Evolutionary conservation across 352 stramenopile genomes (phyloP).

Genomic region (Thalassiosira mediterranea): DNA sequence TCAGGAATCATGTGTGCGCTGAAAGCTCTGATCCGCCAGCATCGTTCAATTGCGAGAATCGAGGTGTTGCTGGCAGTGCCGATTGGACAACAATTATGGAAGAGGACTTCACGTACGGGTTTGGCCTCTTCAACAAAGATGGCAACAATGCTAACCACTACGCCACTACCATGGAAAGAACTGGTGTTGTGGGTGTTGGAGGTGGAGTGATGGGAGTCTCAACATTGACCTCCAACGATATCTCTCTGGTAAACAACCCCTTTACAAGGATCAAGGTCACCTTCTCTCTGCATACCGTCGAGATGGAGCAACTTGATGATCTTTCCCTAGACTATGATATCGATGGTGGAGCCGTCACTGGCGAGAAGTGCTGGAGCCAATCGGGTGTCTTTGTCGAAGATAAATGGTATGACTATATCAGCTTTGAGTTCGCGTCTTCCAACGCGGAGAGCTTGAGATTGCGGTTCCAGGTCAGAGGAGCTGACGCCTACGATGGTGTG

Average conservation of each 20-base stretch:
- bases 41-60: conserved; percentile 2
- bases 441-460: conserved; percentile 16
- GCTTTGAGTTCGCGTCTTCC: conserved; percentile 9
- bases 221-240: conserved; percentile 7
- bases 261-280: conserved; percentile 20
- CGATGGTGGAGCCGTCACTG: conserved; percentile 10
- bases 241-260: conserved; percentile 6
- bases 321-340: conserved; percentile 29
- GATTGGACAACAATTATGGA: conserved; percentile 13
- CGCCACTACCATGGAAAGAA: conserved; percentile 8
- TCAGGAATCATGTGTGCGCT: conserved; percentile 19
- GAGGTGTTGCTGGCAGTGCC: neutral
- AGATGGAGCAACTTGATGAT: conserved; percentile 2
- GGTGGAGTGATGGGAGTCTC: neutral
- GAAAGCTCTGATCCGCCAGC: neutral
- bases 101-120: conserved; percentile 14
- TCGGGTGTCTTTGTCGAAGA: conserved; percentile 10
- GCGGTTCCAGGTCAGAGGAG: conserved; percentile 17
- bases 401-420: conserved; percentile 31
- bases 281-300: conserved; percentile 23
- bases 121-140: conserved; percentile 13
- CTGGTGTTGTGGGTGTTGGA: conserved; percentile 32
- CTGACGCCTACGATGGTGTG: conserved; percentile 8
- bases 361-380: conserved; percentile 10
- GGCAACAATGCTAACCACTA: conserved; percentile 12